Conservation (phyloP, 2,329 filamentous ascomycete genomes). For the Aspergillus arachidicola region DNA sequence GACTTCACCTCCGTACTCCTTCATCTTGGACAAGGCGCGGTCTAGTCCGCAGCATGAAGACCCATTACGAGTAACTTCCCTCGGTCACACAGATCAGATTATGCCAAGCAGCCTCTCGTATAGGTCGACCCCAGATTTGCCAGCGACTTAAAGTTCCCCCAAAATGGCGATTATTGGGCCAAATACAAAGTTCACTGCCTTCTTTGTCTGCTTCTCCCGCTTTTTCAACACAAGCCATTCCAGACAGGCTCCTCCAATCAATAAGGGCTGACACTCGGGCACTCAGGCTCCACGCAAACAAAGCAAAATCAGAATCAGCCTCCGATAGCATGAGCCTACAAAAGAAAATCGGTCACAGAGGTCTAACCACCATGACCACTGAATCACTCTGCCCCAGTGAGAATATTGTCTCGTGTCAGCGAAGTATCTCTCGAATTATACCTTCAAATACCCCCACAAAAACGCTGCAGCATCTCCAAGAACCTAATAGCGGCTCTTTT, state of each 20-base stretch:
- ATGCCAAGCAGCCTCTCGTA: not conserved
- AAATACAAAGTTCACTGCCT: slow-evolving; percentile 5
- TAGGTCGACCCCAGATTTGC: not conserved
- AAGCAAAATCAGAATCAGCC: not conserved
- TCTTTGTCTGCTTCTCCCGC: slow-evolving; percentile 4
- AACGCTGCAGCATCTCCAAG: not conserved
- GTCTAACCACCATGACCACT: not conserved
- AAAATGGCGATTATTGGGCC: not conserved
- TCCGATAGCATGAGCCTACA: not conserved
- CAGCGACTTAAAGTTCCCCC: not conserved
- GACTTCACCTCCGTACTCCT: not conserved
- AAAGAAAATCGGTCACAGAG: not conserved
- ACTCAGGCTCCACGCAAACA: slow-evolving; percentile 1
- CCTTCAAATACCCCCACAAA: not conserved
- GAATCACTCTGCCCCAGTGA: not conserved
- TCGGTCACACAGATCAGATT: not conserved
- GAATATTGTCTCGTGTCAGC: not conserved
- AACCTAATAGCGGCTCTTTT: not conserved
- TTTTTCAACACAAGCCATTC: not conserved
- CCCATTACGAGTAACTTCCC: not conserved
- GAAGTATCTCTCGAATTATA: no score
- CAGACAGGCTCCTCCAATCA: slow-evolving; percentile 1
- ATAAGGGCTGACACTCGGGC: slow-evolving; percentile 1
- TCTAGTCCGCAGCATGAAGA: not conserved
- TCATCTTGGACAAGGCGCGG: not conserved